A percentile compares a stretch with the other conserved stretches of the same genome.
These are phyloP conservation scores for Blepharisma japonicum DNA, from an alignment of 73 alveolate species.

Conservation along the genomic window DNA sequence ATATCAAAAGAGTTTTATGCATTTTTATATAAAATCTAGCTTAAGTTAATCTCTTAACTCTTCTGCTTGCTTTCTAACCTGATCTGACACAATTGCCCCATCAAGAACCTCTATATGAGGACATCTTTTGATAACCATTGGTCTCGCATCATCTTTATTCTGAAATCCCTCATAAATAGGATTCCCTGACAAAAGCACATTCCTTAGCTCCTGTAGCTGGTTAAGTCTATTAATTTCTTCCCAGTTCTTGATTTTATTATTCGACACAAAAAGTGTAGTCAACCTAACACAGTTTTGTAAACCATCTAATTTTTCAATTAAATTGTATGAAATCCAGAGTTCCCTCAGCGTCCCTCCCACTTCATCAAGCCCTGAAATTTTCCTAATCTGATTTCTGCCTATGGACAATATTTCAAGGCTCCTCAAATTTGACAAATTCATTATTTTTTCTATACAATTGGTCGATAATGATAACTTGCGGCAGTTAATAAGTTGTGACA, in stretches of 20 bases:
- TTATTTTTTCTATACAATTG: constrained; percentile 90
- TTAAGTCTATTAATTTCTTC: constrained; percentile 88
- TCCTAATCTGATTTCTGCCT: constrained; percentile 95
- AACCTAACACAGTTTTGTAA: constrained; percentile 89
- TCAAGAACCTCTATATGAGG: constrained; percentile 84
- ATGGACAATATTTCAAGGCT: constrained; percentile 89
- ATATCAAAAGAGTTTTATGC: too few species aligned
- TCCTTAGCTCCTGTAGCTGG: constrained; percentile 77
- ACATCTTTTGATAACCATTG: constrained; percentile 81
- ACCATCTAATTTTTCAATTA: constrained; percentile 95
- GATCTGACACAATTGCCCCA: constrained; percentile 77
- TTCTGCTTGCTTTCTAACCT: constrained; percentile 66
- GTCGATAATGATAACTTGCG: constrained; percentile 86
- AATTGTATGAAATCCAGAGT: constrained; percentile 96
- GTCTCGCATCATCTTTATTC: constrained; percentile 77
- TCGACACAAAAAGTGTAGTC: constrained; percentile 80
- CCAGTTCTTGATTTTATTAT: constrained; percentile 83
- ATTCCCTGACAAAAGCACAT: constrained; percentile 77
- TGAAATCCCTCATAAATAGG: constrained; percentile 79
- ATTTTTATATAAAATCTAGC: too few species aligned
- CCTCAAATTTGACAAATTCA: constrained; percentile 82
- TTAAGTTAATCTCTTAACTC: constrained; percentile 16
- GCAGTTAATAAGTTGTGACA: constrained; percentile 64
- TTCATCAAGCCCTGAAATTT: constrained; percentile 96
- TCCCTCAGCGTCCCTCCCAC: constrained; percentile 93